Base-by-base conservation (phyloP, 768 basidiomycete genomes). In the Termitomyces sp. region DNA sequence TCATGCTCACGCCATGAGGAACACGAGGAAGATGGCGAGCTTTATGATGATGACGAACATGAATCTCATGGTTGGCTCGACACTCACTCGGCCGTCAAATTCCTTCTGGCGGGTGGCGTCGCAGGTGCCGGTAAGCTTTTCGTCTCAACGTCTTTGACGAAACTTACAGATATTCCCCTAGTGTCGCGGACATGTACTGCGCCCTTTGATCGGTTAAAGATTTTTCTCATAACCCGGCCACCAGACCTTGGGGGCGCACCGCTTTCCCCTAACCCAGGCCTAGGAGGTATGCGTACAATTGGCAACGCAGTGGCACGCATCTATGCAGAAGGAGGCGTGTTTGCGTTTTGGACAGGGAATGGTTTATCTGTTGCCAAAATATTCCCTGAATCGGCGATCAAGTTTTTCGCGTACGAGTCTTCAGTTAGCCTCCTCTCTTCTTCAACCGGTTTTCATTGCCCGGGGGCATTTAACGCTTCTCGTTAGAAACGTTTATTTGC, bases 281-380 rank as follows among this genome's bases (percentile, higher is more conserved):
- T 81, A n/a, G 69, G 77, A 48, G 86, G 88, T 13, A 64, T 84
- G 60, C 85, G 79, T 61, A 81, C 88, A 30, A 86, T 99, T 22
- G 76, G 75, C 33, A 78, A 79, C 42, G 97, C 95, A 3, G 78
- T 95, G 32, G 75, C 78, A 33, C 85, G 88, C 49, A 92, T 99
- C 66, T 97, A 97, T 68, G 73, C 83, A 1, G 94, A 98, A 71
- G 93, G 93, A 33, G 95, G 95, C 7, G 74, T 97, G 16, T 79
- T 87, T 51, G 91, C 88, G 3, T 99, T 98, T 71, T 99, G 97
- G 96, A 94, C 95, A n/a, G 97, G 97, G 6, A 97, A 94, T 68
- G 89, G 88, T 36, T 78, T 99, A 54, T 98, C 95, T 48, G 90
- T 98, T 27, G 82, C 86, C 53, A 98, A 98, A 78, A 97, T 98